Percentiles rank a stretch among this genome's conserved stretches.
phyloP scores from a whole-genome alignment of 2,329 filamentous ascomycete genomes.

The Exserohilum rostratum region DNA sequence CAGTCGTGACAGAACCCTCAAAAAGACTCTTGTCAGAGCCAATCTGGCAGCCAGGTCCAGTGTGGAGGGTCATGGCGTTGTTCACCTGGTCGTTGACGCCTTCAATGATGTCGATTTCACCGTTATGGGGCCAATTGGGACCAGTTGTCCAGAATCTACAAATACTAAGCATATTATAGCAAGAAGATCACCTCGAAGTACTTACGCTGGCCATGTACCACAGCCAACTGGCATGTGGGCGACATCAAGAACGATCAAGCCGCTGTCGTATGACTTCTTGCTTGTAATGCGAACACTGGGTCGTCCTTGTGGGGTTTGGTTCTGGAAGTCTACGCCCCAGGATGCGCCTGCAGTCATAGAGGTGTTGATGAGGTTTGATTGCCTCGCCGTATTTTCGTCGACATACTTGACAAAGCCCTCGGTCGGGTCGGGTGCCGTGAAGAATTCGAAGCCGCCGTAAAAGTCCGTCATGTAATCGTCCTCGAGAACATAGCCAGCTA shows the following conservation, averaged over 20 bases:
- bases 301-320: conserved; percentile 48
- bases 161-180: conserved; percentile 11
- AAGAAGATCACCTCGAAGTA: neutral
- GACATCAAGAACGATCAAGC: conserved; percentile 58
- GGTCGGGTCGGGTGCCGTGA: conserved; percentile 53
- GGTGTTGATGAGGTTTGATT: conserved; percentile 50
- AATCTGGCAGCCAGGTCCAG: conserved; percentile 52
- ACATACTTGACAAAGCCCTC: conserved; percentile 53
- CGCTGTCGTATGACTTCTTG: conserved; percentile 54
- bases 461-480: conserved; percentile 53
- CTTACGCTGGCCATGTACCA: conserved; percentile 59
- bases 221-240: conserved; percentile 59
- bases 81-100: conserved; percentile 51
- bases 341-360: conserved; percentile 46
- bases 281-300: conserved; percentile 56
- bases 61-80: conserved; percentile 58
- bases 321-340: conserved; percentile 55
- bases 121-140: conserved; percentile 43
- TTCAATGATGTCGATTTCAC: conserved; percentile 59
- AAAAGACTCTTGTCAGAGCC: conserved; percentile 50
- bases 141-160: conserved; percentile 43
- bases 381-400: conserved; percentile 45
- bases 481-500: conserved; percentile 50
- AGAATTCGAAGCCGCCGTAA: conserved; percentile 55
- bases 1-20: conserved; percentile 55